A percentile compares a stretch with the other conserved stretches of the same genome.
phyloP scores from a whole-genome alignment of 208 protist species.

The Leptomonas seymouri region DNA sequence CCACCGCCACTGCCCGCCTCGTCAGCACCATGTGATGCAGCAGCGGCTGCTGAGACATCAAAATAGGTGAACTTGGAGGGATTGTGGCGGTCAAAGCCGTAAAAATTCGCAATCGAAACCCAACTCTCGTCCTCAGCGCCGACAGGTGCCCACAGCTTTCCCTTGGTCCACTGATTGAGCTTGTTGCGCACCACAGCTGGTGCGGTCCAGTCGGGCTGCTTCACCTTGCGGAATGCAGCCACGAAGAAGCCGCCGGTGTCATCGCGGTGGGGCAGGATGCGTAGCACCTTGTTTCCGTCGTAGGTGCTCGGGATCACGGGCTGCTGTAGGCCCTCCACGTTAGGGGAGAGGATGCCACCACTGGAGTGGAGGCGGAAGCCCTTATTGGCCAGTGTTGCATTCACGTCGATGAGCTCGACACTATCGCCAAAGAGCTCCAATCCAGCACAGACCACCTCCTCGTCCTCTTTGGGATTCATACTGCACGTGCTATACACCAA shows the following conservation, averaged over 20 bases:
- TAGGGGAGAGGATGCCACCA: slow-evolving; percentile 58
- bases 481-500: slow-evolving; percentile 98
- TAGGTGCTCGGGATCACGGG: slow-evolving; percentile 50
- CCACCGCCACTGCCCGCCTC: slow-evolving; percentile 11
- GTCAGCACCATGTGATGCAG: neutral
- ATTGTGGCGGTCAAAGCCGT: slow-evolving; percentile 64
- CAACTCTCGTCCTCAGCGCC: slow-evolving; percentile 63
- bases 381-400: slow-evolving; percentile 47
- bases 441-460: slow-evolving; percentile 93
- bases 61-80: slow-evolving; percentile 45
- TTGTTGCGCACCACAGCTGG: slow-evolving; percentile 51
- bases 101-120: slow-evolving; percentile 77
- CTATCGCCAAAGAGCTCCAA: slow-evolving; percentile 78
- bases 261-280: slow-evolving; percentile 86
- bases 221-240: slow-evolving; percentile 83
- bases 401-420: slow-evolving; percentile 89
- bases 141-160: slow-evolving; percentile 83
- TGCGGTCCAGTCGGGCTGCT: slow-evolving; percentile 41
- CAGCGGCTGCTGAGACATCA: neutral
- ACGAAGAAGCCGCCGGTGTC: slow-evolving; percentile 93
- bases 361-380: slow-evolving; percentile 60
- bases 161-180: slow-evolving; percentile 90
- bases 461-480: slow-evolving; percentile 96
- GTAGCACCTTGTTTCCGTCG: slow-evolving; percentile 77
- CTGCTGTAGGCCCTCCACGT: slow-evolving; percentile 52